phyloP scores from a whole-genome alignment of 2,329 filamentous ascomycete species.

The Zymoseptoria crescenta region DNA sequence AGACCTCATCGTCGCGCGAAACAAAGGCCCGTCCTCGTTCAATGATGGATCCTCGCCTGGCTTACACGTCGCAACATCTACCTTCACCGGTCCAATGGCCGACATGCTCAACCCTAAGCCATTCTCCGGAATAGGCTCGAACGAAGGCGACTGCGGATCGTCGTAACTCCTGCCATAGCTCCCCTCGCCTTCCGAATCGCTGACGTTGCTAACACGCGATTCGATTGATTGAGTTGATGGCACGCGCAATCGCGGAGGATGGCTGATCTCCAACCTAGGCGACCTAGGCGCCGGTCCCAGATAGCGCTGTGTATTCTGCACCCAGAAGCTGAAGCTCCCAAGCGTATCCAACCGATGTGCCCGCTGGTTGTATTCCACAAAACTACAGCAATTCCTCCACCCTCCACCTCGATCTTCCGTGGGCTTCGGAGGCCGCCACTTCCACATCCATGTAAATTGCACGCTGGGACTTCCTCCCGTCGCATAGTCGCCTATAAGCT shows the following conservation, averaged over 20 bases:
- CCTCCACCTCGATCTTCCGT: constrained; percentile 78
- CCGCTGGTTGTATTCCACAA: constrained; percentile 93
- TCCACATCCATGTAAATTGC: constrained; percentile 93
- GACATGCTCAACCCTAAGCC: constrained; percentile 38
- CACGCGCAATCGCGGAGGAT: constrained; percentile 61
- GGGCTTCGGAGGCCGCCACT: constrained; percentile 82
- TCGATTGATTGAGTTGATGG: constrained; percentile 83
- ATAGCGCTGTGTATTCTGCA: constrained; percentile 52
- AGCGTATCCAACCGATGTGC: constrained; percentile 83
- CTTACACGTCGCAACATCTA: constrained; percentile 79
- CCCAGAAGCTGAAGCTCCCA: constrained; percentile 91
- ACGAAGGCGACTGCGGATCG: constrained; percentile 39
- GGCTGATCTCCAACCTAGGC: constrained; percentile 52
- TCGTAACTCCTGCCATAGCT: constrained; percentile 35
- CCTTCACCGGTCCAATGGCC: constrained; percentile 51
- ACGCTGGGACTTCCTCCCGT: constrained; percentile 78
- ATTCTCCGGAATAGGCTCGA: constrained; percentile 43
- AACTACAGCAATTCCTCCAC: constrained; percentile 94
- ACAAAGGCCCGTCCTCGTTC: constrained; percentile 87
- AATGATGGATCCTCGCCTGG: constrained; percentile 78
- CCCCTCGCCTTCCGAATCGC: constrained; percentile 53
- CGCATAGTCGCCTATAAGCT: constrained; percentile 83
- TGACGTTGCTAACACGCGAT: constrained; percentile 64
- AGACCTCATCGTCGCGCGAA: constrained; percentile 92
- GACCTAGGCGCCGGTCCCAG: constrained; percentile 45